Evolutionary conservation across 352 stramenopile genomes (phyloP).

Genomic region (Chloridella minuta): DNA sequence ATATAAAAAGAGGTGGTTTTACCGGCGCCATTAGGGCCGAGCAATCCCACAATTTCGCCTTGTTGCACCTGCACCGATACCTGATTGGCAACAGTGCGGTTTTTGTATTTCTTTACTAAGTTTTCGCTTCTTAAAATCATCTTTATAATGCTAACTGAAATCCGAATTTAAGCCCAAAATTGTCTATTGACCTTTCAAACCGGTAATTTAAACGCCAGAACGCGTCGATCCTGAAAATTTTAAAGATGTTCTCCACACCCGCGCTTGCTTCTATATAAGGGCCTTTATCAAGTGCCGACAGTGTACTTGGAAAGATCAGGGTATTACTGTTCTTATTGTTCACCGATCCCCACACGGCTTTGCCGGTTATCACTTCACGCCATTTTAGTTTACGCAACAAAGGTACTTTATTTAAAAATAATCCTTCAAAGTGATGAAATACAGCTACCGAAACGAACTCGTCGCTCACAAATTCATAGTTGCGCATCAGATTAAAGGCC

Average conservation of each 20-base stretch:
- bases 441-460: neutral
- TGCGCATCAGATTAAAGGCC: neutral
- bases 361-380: neutral
- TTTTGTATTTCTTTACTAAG: neutral
- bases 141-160: neutral
- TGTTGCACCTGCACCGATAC: neutral
- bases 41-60: neutral
- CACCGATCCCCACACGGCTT: neutral
- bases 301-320: neutral
- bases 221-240: neutral
- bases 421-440: neutral
- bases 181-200: neutral
- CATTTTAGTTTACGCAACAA: constrained; percentile 1
- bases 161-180: neutral
- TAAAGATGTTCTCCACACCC: neutral
- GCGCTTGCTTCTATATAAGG: neutral
- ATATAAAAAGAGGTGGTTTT: neutral
- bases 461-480: neutral
- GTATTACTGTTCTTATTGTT: neutral
- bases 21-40: neutral
- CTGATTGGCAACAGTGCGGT: neutral
- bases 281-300: neutral
- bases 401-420: neutral
- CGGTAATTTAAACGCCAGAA: neutral
- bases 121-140: neutral